phyloP scores from a whole-genome alignment of 805 yeast species.

The Hanseniaspora nectarophila region DNA sequence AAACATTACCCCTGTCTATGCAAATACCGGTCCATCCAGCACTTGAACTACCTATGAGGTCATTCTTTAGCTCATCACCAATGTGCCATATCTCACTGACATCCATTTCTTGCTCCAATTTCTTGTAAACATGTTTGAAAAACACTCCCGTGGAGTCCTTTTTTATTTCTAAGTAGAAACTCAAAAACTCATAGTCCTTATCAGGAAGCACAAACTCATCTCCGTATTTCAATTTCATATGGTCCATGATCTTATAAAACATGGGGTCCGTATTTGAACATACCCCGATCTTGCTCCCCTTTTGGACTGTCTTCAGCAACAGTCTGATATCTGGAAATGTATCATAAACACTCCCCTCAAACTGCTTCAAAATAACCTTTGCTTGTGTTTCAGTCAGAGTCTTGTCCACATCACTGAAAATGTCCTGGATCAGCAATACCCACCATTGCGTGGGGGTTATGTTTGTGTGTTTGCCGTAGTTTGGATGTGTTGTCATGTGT shows the following conservation, averaged over 20 bases:
- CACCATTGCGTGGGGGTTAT: slow-evolving; percentile 43
- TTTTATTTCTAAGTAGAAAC: slow-evolving; percentile 43
- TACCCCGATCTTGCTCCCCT: slow-evolving; percentile 29
- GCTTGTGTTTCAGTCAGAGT: slow-evolving; percentile 32
- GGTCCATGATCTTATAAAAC: slow-evolving; percentile 35
- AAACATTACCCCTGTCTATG: slow-evolving; percentile 35
- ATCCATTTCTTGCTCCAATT: slow-evolving; percentile 19
- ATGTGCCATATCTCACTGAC: slow-evolving; percentile 43
- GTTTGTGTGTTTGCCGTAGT: slow-evolving; percentile 42
- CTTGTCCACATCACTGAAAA: slow-evolving; percentile 31
- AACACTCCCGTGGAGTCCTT: slow-evolving; percentile 42
- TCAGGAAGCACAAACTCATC: background rate
- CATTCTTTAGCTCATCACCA: slow-evolving; percentile 52
- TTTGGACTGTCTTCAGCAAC: slow-evolving; percentile 30
- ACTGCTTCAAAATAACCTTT: slow-evolving; percentile 32
- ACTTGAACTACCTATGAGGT: slow-evolving; percentile 38
- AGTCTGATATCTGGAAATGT: slow-evolving; percentile 44
- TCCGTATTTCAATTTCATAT: slow-evolving; percentile 29
- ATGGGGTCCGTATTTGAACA: slow-evolving; percentile 55
- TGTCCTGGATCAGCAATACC: slow-evolving; percentile 36
- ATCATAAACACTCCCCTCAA: slow-evolving; percentile 44
- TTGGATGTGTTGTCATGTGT: slow-evolving; percentile 38
- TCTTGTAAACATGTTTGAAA: slow-evolving; percentile 33
- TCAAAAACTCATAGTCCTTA: slow-evolving; percentile 35
- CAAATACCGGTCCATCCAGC: slow-evolving; percentile 55